These are phyloP conservation scores for Daldinia concentrica DNA, from an alignment of 495 filamentous ascomycete species.

Conservation along the genomic window DNA sequence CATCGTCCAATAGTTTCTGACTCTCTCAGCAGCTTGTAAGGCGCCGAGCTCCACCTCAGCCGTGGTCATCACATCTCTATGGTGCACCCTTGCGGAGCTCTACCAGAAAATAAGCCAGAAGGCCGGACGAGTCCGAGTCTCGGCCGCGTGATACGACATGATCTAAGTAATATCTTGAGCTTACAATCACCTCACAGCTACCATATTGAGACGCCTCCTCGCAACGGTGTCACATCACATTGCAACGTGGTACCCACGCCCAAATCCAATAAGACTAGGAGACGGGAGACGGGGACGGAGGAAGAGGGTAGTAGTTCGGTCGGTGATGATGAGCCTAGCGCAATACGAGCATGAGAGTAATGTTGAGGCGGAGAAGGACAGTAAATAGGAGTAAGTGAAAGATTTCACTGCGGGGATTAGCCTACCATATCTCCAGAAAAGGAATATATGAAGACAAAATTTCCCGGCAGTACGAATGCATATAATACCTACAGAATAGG, in stretches of 20 bases:
- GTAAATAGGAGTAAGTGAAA: conserved; percentile 17
- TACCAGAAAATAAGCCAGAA: conserved; percentile 20
- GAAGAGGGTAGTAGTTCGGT: conserved; percentile 25
- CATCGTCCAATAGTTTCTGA: conserved; percentile 34
- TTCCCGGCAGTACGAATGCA: not conserved
- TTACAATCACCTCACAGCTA: conserved; percentile 37
- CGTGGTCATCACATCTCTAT: conserved; percentile 28
- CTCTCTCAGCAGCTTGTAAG: conserved; percentile 47
- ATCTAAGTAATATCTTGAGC: conserved; percentile 32
- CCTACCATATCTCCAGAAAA: not conserved
- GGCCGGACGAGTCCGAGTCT: conserved; percentile 34
- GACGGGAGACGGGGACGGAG: conserved; percentile 22
- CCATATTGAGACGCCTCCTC: conserved; percentile 35
- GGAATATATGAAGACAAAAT: not conserved
- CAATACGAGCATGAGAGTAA: conserved; percentile 3
- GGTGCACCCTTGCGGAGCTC: conserved; percentile 28
- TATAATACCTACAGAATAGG: not conserved
- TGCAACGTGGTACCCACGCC: conserved; percentile 39
- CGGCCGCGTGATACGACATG: conserved; percentile 36
- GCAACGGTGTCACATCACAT: conserved; percentile 40
- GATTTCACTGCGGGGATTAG: not conserved
- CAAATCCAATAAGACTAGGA: conserved; percentile 32
- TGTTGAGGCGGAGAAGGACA: conserved; percentile 19
- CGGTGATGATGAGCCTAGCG: conserved; percentile 19
- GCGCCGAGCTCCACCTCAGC: conserved; percentile 42